These are phyloP conservation scores for Amyloporia xantha DNA, from an alignment of 768 basidiomycete species.

Conservation along the genomic window DNA sequence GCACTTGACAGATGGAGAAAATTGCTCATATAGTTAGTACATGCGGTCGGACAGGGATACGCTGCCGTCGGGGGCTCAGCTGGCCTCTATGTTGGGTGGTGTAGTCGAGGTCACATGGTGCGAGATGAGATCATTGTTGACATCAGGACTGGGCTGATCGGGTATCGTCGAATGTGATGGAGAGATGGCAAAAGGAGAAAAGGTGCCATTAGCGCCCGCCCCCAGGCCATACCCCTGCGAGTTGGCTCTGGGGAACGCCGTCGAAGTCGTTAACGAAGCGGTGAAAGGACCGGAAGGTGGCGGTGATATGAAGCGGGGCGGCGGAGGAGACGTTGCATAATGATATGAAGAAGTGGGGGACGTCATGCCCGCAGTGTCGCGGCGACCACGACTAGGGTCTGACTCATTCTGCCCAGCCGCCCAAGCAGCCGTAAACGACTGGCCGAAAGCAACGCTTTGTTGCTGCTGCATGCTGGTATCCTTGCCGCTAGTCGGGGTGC, in stretches of 20 bases:
- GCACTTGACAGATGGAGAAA: conserved; percentile 15
- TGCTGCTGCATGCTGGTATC: conserved; percentile 19
- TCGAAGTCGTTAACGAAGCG: conserved; percentile 13
- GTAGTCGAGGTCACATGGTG: conserved; percentile 18
- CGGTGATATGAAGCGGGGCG: conserved; percentile 31
- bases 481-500: conserved; percentile 57
- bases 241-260: conserved; percentile 21
- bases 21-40: conserved; percentile 19
- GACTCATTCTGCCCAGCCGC: conserved; percentile 15
- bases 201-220: conserved; percentile 20
- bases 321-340: conserved; percentile 29
- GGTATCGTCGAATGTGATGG: conserved; percentile 26
- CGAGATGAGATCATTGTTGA: conserved; percentile 20
- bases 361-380: conserved; percentile 24
- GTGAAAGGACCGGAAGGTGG: conserved; percentile 22
- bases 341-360: conserved; percentile 27
- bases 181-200: conserved; percentile 32
- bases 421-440: conserved; percentile 10
- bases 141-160: conserved; percentile 25
- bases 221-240: conserved; percentile 21
- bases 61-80: conserved; percentile 34
- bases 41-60: conserved; percentile 13
- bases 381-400: conserved; percentile 19
- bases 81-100: conserved; percentile 36
- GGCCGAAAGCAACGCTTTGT: background rate